These are phyloP conservation scores for Astraeus odoratus DNA, from an alignment of 768 basidiomycete genomes.

Conservation along the genomic window DNA sequence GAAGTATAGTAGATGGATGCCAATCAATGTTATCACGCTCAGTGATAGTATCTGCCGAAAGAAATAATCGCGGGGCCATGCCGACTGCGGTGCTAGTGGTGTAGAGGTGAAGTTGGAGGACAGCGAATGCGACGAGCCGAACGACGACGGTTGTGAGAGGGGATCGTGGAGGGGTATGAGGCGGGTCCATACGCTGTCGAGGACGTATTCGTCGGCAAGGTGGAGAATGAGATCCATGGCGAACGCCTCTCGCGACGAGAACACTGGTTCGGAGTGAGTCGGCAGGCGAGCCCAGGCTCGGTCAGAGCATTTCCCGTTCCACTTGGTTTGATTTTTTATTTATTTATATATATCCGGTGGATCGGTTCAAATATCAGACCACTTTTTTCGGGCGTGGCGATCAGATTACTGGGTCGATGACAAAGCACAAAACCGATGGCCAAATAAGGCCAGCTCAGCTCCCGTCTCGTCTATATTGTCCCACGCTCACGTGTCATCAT, in stretches of 20 bases:
- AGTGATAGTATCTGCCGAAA: constrained; percentile 76
- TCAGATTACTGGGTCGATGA: constrained; percentile 7
- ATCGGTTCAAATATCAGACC: constrained; percentile 20
- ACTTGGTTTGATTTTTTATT: neutral
- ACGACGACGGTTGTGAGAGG: constrained; percentile 32
- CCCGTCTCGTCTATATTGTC: too few species aligned
- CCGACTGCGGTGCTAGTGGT: constrained; percentile 42
- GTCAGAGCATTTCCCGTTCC: too few species aligned
- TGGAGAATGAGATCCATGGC: constrained; percentile 77
- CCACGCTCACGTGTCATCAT: too few species aligned
- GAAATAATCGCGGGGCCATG: constrained; percentile 82
- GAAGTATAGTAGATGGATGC: constrained; percentile 85
- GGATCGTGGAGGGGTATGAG: constrained; percentile 53
- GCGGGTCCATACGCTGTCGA: constrained; percentile 77
- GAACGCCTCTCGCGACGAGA: neutral
- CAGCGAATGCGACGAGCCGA: constrained; percentile 23
- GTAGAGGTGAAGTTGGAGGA: constrained; percentile 33
- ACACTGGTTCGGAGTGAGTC: neutral
- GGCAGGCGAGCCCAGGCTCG: too few species aligned
- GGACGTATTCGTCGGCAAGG: constrained; percentile 58
- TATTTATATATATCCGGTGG: constrained; percentile 16
- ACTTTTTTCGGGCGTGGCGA: constrained; percentile 20
- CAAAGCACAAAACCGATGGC: neutral
- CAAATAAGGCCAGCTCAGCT: neutral
- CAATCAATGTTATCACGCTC: constrained; percentile 62